phyloP scores from a whole-genome alignment of 345 rosid genomes.

The Corymbia maculata region DNA sequence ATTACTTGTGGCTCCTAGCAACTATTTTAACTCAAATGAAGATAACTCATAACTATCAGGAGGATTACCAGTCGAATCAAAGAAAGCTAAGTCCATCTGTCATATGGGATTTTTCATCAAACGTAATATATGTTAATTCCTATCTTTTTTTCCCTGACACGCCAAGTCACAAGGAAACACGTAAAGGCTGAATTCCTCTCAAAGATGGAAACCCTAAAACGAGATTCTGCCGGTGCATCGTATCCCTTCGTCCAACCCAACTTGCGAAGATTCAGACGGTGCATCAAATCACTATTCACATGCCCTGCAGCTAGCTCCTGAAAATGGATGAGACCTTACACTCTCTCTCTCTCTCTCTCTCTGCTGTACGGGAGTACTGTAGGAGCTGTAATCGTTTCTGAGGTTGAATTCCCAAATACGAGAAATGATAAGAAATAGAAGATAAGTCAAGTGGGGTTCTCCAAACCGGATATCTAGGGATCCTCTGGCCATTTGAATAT shows the following conservation, averaged over 20 bases:
- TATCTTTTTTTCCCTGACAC: background rate
- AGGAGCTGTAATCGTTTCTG: background rate
- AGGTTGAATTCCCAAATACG: background rate
- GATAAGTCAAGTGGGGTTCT: slow-evolving; percentile 4
- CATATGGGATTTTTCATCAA: background rate
- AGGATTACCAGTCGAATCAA: background rate
- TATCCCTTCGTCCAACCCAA: background rate
- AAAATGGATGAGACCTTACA: background rate
- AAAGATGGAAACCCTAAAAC: background rate
- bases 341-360: background rate
- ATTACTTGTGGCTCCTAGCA: background rate
- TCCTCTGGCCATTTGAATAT: slow-evolving; percentile 4
- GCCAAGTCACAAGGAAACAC: background rate
- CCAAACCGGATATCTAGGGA: slow-evolving; percentile 49
- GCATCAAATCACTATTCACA: background rate
- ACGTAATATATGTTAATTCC: background rate
- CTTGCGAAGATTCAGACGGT: background rate
- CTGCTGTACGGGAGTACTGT: background rate
- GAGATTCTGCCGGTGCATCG: slow-evolving; percentile 6
- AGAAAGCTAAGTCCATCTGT: background rate
- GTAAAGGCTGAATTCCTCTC: background rate
- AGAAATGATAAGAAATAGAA: background rate
- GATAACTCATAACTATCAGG: background rate
- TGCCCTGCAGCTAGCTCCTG: background rate
- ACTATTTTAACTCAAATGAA: background rate